Percentiles rank a stretch among this genome's conserved stretches.
These are phyloP conservation scores for Arthrobotrys conoides DNA, from an alignment of 2,329 filamentous ascomycete species.

Conservation along the genomic window DNA sequence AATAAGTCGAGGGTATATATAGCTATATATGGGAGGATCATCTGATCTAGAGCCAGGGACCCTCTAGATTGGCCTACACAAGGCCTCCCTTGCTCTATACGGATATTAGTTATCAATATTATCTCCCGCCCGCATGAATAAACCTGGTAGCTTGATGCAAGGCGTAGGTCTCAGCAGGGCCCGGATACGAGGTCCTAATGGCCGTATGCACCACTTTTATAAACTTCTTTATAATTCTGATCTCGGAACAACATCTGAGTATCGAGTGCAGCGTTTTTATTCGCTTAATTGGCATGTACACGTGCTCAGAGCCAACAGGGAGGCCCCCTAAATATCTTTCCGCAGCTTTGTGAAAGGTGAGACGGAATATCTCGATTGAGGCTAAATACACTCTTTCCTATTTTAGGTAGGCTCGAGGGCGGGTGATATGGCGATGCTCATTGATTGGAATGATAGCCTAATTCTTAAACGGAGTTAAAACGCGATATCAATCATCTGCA, in stretches of 20 bases:
- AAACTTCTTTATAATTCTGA: conserved; percentile 57
- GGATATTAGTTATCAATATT: conserved; percentile 48
- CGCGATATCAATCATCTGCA: conserved; percentile 29
- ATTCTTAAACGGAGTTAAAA: conserved; percentile 34
- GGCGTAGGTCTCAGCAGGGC: conserved; percentile 23
- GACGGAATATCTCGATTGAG: conserved; percentile 58
- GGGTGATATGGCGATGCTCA: conserved; percentile 11
- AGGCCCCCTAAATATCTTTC: conserved; percentile 7
- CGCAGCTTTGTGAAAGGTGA: conserved; percentile 16
- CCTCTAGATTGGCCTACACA: conserved; percentile 18
- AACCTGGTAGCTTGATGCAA: conserved; percentile 49
- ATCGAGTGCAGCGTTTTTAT: conserved; percentile 11
- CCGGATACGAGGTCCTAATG: conserved; percentile 44
- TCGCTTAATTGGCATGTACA: conserved; percentile 55
- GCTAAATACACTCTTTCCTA: conserved; percentile 46
- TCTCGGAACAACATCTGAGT: conserved; percentile 53
- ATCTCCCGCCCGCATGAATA: conserved; percentile 29
- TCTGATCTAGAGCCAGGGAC: conserved; percentile 44
- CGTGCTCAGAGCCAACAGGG: conserved; percentile 36
- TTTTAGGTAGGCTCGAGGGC: conserved; percentile 18
- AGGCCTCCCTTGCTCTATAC: conserved; percentile 36
- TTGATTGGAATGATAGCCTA: conserved; percentile 50
- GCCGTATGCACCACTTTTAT: conserved; percentile 40
- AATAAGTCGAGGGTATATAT: conserved; percentile 36
- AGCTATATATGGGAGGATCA: conserved; percentile 30